Evolutionary conservation across 331 rosid species (phyloP).

Genomic region (Acacia concinna): DNA sequence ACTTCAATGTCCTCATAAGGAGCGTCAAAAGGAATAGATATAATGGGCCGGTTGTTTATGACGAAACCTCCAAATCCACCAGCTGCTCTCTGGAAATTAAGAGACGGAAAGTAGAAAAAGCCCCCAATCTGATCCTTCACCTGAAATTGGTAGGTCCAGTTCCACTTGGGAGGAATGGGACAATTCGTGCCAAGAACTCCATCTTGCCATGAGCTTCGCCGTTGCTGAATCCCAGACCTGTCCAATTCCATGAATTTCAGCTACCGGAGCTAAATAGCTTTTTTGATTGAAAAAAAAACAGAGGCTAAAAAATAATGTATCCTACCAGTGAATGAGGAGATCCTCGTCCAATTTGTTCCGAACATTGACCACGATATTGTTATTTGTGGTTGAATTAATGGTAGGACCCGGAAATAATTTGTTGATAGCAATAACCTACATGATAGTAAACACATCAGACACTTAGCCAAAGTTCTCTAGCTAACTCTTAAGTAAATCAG

Average conservation of each 20-base stretch:
- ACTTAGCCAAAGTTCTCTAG: not conserved
- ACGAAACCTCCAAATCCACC: conserved; percentile 67
- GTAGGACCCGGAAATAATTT: conserved; percentile 66
- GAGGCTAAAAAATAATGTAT: conserved; percentile 10
- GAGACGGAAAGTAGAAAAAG: conserved; percentile 72
- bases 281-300: not conserved
- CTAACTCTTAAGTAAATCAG: not conserved
- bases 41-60: conserved; percentile 53
- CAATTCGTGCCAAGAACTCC: conserved; percentile 74
- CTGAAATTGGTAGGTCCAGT: conserved; percentile 76
- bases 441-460: conserved; percentile 20
- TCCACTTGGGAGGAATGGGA: conserved; percentile 80
- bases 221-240: conserved; percentile 75
- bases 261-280: not conserved
- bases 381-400: conserved; percentile 63
- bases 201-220: conserved; percentile 76
- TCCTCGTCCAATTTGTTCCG: conserved; percentile 75
- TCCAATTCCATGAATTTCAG: conserved; percentile 9
- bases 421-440: conserved; percentile 73
- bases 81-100: conserved; percentile 68
- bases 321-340: conserved; percentile 63
- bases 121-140: conserved; percentile 77
- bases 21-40: conserved; percentile 60
- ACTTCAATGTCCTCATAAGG: conserved; percentile 58
- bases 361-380: conserved; percentile 65